Conservation (phyloP, 345 rosid genomes). For the Cardamine resedifolia region DNA sequence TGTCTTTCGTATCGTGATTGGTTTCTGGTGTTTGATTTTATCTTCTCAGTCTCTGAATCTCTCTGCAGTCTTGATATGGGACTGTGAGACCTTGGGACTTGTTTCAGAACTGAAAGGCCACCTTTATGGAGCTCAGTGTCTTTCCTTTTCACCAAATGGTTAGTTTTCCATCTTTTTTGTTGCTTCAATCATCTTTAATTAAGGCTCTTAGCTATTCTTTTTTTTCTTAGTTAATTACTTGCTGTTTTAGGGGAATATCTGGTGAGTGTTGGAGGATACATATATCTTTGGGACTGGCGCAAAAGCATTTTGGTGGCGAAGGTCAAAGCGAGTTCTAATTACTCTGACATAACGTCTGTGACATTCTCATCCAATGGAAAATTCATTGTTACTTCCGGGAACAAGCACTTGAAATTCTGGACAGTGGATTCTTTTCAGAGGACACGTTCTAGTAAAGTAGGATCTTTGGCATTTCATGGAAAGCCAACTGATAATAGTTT, state of each 20-base stretch:
- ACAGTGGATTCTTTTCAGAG: conserved; percentile 54
- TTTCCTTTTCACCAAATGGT: conserved; percentile 86
- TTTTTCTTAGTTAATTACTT: neutral
- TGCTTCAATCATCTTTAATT: neutral
- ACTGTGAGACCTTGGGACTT: conserved; percentile 43
- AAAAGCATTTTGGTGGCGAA: conserved; percentile 55
- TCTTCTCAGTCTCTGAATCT: conserved; percentile 64
- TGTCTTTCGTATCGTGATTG: no score
- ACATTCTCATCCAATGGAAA: conserved; percentile 65
- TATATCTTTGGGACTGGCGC: conserved; percentile 82
- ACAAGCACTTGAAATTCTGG: conserved; percentile 79
- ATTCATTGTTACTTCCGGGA: conserved; percentile 72
- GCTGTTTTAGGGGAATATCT: conserved; percentile 56
- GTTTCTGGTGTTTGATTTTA: conserved; percentile 29
- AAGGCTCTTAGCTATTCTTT: neutral
- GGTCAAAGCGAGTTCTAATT: conserved; percentile 66
- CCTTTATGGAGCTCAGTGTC: conserved; percentile 68
- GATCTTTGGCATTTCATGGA: conserved; percentile 45
- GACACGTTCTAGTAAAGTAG: conserved; percentile 49
- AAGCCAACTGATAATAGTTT: conserved; percentile 60
- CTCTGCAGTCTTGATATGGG: conserved; percentile 85
- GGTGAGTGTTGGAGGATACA: conserved; percentile 78
- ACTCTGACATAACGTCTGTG: conserved; percentile 59
- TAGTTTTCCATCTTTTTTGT: conserved; percentile 25
- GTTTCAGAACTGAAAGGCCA: conserved; percentile 78